Conservation (phyloP, 78 protist species). For the Corallochytrium limacisporum region DNA sequence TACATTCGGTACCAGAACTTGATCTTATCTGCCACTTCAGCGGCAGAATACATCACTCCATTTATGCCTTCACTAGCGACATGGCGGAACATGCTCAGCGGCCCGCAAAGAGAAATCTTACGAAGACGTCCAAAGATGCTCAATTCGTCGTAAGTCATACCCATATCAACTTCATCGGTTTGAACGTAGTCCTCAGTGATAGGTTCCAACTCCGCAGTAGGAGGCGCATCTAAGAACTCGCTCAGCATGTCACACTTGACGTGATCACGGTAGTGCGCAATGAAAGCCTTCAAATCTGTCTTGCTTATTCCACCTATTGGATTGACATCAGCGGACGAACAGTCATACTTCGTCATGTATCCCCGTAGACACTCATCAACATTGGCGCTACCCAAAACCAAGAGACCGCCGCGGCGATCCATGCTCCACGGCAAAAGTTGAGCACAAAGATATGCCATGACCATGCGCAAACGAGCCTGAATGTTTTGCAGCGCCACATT, state of each 20-base stretch:
- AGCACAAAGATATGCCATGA: constrained; percentile 53
- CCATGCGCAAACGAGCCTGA: constrained; percentile 54
- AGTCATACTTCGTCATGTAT: constrained; percentile 74
- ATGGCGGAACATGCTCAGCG: too few relatives aligned
- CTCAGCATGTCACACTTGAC: background rate
- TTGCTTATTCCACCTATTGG: constrained; percentile 68
- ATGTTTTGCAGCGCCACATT: constrained; percentile 75
- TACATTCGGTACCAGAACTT: constrained; percentile 54
- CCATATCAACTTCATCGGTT: constrained; percentile 70
- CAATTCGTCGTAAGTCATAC: constrained; percentile 69
- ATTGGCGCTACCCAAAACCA: constrained; percentile 71
- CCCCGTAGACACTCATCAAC: constrained; percentile 62
- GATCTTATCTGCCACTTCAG: constrained; percentile 50
- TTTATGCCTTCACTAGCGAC: too few relatives aligned
- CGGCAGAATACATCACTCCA: background rate
- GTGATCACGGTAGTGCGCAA: background rate
- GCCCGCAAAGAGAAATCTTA: too few relatives aligned
- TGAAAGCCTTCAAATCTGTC: constrained; percentile 30
- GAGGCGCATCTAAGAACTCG: constrained; percentile 39
- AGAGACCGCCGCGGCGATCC: constrained; percentile 40
- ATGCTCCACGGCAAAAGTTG: constrained; percentile 50
- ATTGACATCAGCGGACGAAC: constrained; percentile 66
- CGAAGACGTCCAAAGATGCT: constrained; percentile 29
- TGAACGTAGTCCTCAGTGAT: constrained; percentile 37
- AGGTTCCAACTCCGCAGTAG: constrained; percentile 83